Conservation (phyloP, 345 rosid genomes). For the Boechera retrofracta region DNA sequence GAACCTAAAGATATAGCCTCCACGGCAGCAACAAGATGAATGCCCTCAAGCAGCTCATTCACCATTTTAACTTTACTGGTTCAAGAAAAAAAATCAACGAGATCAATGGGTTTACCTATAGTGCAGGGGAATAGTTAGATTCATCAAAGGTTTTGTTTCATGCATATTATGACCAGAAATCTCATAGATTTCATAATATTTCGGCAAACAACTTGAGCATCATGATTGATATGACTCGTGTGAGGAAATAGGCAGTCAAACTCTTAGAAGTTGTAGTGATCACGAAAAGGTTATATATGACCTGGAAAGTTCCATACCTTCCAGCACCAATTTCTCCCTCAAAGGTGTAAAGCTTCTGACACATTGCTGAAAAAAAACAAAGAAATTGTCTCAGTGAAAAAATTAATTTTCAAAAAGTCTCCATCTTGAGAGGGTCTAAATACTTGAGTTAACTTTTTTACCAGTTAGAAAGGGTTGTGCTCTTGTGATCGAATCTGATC, state of each 20-base stretch:
- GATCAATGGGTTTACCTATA: conserved; percentile 4
- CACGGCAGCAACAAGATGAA: conserved; percentile 85
- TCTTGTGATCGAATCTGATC: conserved; percentile 67
- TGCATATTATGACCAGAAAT: conserved; percentile 6
- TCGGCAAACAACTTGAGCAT: conserved; percentile 13
- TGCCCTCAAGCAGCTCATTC: conserved; percentile 79
- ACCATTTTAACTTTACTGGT: conserved; percentile 83
- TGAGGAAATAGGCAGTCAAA: conserved; percentile 6
- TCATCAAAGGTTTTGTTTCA: conserved; percentile 15
- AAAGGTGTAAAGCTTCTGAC: conserved; percentile 66
- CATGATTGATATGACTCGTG: conserved; percentile 6
- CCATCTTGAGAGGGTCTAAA: conserved; percentile 35
- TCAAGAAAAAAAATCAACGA: conserved; percentile 8
- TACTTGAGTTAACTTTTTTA: conserved; percentile 44
- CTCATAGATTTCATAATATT: conserved; percentile 17
- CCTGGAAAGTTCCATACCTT: conserved; percentile 60
- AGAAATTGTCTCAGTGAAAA: conserved; percentile 28
- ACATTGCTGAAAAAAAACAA: conserved; percentile 64
- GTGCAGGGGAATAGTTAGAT: conserved; percentile 10
- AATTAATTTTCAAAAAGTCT: conserved; percentile 10
- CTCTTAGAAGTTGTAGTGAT: conserved; percentile 9
- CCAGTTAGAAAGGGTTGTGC: conserved; percentile 83
- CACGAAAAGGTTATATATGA: conserved; percentile 21
- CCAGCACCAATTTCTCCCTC: conserved; percentile 85
- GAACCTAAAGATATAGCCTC: conserved; percentile 87